phyloP scores from a whole-genome alignment of 1,284 basidiomycete species.

The Pseudozyma sp. region DNA sequence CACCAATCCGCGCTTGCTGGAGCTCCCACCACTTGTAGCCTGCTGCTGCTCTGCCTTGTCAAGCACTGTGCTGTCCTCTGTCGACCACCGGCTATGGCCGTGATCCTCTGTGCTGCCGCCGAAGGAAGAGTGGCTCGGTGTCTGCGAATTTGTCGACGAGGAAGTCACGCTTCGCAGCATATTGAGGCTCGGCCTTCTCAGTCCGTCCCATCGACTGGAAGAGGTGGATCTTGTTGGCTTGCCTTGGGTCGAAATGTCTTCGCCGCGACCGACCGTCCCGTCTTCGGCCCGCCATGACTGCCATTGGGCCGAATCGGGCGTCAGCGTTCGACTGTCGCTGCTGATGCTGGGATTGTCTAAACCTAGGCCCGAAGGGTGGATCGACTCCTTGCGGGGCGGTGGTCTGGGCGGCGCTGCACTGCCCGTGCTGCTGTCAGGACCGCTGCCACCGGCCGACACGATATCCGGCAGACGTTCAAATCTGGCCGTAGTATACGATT shows the following conservation, averaged over 20 bases:
- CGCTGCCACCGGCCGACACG: slow-evolving; percentile 3
- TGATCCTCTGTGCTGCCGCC: slow-evolving; percentile 12
- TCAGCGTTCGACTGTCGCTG: slow-evolving; percentile 20
- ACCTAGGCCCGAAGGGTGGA: slow-evolving; percentile 8
- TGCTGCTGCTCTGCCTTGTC: slow-evolving; percentile 3
- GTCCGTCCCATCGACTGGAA: slow-evolving; percentile 30
- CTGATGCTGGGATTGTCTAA: slow-evolving; percentile 2
- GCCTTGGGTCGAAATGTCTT: slow-evolving; percentile 8
- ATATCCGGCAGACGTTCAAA: slow-evolving; percentile 9
- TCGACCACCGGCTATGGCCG: slow-evolving; percentile 22
- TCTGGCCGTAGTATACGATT: slow-evolving; percentile 20
- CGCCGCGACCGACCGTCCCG: neutral
- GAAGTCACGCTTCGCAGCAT: slow-evolving; percentile 38
- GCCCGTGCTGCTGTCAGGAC: slow-evolving; percentile 11
- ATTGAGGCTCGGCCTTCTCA: slow-evolving; percentile 40
- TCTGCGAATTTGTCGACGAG: slow-evolving; percentile 32
- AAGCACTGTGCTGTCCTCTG: slow-evolving; percentile 11
- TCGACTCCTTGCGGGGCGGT: slow-evolving; percentile 48
- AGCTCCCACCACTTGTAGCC: neutral
- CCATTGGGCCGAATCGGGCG: slow-evolving; percentile 25
- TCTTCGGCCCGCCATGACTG: slow-evolving; percentile 13
- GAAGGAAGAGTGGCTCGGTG: slow-evolving; percentile 18
- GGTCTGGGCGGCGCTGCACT: slow-evolving; percentile 24
- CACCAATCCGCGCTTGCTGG: slow-evolving; percentile 28
- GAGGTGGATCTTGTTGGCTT: slow-evolving; percentile 3